phyloP scores from a whole-genome alignment of 169 alveolate species.

The Besnoitia besnoiti region DNA sequence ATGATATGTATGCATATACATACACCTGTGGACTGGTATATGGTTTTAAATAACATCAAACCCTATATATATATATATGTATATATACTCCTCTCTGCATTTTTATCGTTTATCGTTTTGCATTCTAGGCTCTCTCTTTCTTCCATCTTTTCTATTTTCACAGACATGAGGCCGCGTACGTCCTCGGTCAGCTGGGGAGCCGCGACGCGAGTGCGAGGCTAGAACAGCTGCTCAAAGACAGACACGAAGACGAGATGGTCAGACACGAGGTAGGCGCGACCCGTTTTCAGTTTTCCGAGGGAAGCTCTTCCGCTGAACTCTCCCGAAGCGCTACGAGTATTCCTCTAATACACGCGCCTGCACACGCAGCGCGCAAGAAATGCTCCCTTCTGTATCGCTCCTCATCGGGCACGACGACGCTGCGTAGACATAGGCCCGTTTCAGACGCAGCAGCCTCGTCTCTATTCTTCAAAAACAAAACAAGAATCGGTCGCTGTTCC shows the following conservation, averaged over 20 bases:
- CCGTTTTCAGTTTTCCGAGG: too few relatives aligned
- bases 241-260: constrained; percentile 85
- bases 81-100: neutral
- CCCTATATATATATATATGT: neutral
- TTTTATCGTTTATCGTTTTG: neutral
- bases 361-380: too few relatives aligned
- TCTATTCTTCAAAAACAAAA: too few relatives aligned
- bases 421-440: too few relatives aligned
- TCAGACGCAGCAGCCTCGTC: too few relatives aligned
- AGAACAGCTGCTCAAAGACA: constrained; percentile 78
- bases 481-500: too few relatives aligned
- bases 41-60: too few relatives aligned
- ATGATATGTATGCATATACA: neutral
- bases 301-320: too few relatives aligned
- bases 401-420: too few relatives aligned
- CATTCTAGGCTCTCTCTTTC: neutral
- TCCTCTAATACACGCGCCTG: too few relatives aligned
- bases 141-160: neutral
- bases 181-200: constrained; percentile 88
- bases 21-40: neutral
- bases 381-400: too few relatives aligned
- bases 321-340: too few relatives aligned
- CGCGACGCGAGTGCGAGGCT: constrained; percentile 76
- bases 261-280: constrained; percentile 81
- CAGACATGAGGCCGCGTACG: constrained; percentile 90